Evolutionary conservation across 768 basidiomycete species (phyloP).

Genomic region (Lentinula lateritia): DNA sequence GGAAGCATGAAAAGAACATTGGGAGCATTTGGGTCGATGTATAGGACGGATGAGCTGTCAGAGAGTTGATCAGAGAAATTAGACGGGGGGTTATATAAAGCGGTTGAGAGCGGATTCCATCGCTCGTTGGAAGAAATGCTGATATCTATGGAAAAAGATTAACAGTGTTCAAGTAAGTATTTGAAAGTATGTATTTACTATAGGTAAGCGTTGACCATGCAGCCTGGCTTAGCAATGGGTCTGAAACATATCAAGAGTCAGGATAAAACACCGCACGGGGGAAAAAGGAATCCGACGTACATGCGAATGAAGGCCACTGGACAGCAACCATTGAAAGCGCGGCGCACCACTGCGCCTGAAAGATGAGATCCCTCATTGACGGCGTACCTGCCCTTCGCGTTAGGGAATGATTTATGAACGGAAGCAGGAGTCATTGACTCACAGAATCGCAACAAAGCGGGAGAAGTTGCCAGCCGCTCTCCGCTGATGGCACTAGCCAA

Average conservation of each 20-base stretch:
- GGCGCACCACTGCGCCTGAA: constrained; percentile 91
- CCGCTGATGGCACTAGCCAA: constrained; percentile 92
- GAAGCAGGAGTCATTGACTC: constrained; percentile 23
- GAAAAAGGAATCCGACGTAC: constrained; percentile 37
- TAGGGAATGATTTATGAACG: neutral
- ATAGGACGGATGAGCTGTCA: constrained; percentile 70
- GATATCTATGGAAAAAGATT: constrained; percentile 47
- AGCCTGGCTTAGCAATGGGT: constrained; percentile 84
- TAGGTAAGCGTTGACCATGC: constrained; percentile 84
- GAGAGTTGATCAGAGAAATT: constrained; percentile 68
- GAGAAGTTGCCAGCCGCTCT: constrained; percentile 77
- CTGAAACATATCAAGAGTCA: constrained; percentile 31
- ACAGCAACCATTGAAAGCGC: constrained; percentile 91
- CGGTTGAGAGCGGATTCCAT: constrained; percentile 62
- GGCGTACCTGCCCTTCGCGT: constrained; percentile 63
- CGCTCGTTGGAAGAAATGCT: constrained; percentile 60
- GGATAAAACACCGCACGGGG: neutral
- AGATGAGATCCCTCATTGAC: constrained; percentile 85
- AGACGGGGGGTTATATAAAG: constrained; percentile 59
- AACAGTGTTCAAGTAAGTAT: neutral
- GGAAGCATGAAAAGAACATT: constrained; percentile 77
- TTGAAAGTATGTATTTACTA: constrained; percentile 38
- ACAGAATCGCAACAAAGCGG: constrained; percentile 88
- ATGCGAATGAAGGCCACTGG: constrained; percentile 89
- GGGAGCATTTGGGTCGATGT: constrained; percentile 57